Base-by-base conservation (phyloP, 306 rosid genomes). In the Psophocarpus tetragonolobus region DNA sequence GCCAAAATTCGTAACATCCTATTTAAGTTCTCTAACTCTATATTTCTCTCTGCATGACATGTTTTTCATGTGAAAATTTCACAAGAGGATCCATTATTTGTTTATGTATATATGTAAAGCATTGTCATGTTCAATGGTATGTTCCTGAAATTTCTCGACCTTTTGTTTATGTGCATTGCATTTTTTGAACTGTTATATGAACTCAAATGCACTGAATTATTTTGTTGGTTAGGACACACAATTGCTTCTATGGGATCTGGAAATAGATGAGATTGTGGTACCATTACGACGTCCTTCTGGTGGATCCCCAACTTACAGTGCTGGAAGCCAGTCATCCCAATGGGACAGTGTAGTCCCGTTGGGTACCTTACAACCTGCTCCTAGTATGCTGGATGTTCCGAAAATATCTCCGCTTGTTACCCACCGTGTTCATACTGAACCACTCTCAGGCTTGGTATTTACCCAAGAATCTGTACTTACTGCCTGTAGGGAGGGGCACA, bases 261-360 rank as follows among this genome's bases (percentile, higher is more conserved):
- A 91, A 81, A 83, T 85, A 91, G 97, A 93, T 11, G 97, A 93
- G 90, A 93, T 91, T 63, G 96, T 87, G 33, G 97, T 91, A 68
- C 97, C 98, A 60, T 86, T 92, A 69, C 86, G 97, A 26, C 92
- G 97, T 41, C 92, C 93, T 30, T 92, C 97, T 8, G 96, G 97
- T 61, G 97, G 98, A 15, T 95, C 98, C 70, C 98, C 98, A 0
- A 88, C 97, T 1, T 92, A 78, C 77, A 92, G 96, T 80, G 44
- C 97, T 6, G 98, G 97, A 84, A 92, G 93, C 84, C 98, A 92
- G 88, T 95, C 98, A 35, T 83, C 97, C 41, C 96, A 89, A 41
- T 95, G 98, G 97, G 98, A 95, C 64, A 92, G 56, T 80, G 91
- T 73, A 30, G 79, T 81, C 63, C 97, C 97, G 11, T 62, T 88